A percentile compares a stretch with the other conserved stretches of the same genome.
These are phyloP conservation scores for Plasmodium cynomolgi DNA, from an alignment of 169 alveolate species.

Conservation along the genomic window DNA sequence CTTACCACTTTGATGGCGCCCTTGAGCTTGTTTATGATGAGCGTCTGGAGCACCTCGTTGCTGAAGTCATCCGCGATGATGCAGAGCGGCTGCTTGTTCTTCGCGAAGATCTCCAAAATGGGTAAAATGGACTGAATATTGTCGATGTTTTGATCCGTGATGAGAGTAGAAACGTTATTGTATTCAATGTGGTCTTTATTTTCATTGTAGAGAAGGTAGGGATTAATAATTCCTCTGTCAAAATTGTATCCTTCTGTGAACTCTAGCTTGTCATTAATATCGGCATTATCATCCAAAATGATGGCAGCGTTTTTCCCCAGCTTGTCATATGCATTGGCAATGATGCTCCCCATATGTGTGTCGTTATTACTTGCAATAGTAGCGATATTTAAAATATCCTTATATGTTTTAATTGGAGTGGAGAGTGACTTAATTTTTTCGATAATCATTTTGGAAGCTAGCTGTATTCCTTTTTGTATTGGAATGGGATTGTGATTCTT, in stretches of 20 bases:
- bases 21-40: conserved; percentile 89
- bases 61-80: conserved; percentile 92
- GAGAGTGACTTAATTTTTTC: conserved; percentile 88
- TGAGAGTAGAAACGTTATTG: conserved; percentile 84
- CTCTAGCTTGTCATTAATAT: conserved; percentile 90
- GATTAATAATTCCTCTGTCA: conserved; percentile 90
- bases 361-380: conserved; percentile 92
- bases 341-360: conserved; percentile 89
- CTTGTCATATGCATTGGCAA: conserved; percentile 90
- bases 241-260: conserved; percentile 91
- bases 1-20: conserved; percentile 88
- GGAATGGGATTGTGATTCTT: conserved; percentile 91
- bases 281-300: conserved; percentile 89
- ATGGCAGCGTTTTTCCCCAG: conserved; percentile 91
- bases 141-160: conserved; percentile 88
- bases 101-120: conserved; percentile 88
- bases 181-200: conserved; percentile 90
- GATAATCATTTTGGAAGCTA: conserved; percentile 87
- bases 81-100: conserved; percentile 87
- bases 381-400: conserved; percentile 89
- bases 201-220: conserved; percentile 89
- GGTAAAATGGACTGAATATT: conserved; percentile 88
- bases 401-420: conserved; percentile 87
- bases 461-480: conserved; percentile 89
- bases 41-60: conserved; percentile 89